phyloP scores from a whole-genome alignment of 2,329 filamentous ascomycete genomes.

The Pyrenophora seminiperda region DNA sequence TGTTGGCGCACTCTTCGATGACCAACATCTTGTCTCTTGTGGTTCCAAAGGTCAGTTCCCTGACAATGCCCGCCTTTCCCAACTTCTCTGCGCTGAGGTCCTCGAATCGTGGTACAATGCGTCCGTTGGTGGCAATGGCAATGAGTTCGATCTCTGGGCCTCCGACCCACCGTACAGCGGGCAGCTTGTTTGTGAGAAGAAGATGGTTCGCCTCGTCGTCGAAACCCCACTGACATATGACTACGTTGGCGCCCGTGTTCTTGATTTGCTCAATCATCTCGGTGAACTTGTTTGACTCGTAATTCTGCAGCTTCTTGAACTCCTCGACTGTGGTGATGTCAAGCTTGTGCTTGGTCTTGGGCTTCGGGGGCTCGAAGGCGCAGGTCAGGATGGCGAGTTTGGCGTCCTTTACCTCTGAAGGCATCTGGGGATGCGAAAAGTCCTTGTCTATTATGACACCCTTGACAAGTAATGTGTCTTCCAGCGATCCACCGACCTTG shows the following conservation, averaged over 20 bases:
- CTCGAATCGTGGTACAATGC: conserved; percentile 96
- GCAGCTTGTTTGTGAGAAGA: conserved; percentile 91
- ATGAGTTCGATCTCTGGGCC: conserved; percentile 98
- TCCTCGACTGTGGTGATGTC: conserved; percentile 97
- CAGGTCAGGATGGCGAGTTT: conserved; percentile 98
- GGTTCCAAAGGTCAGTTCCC: conserved; percentile 95
- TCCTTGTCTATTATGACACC: conserved; percentile 99
- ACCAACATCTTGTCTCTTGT: conserved; percentile 99
- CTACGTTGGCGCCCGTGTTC: conserved; percentile 93
- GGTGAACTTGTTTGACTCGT: conserved; percentile 93
- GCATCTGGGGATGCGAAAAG: conserved; percentile 99
- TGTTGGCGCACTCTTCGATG: conserved; percentile 99
- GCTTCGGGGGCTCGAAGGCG: conserved; percentile 97
- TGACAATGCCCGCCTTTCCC: conserved; percentile 83
- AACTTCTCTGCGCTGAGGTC: conserved; percentile 91
- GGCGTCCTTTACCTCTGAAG: conserved; percentile 89
- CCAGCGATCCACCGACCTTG: conserved; percentile 91
- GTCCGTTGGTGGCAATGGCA: conserved; percentile 96
- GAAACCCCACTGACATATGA: conserved; percentile 99
- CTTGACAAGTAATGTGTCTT: conserved; percentile 93
- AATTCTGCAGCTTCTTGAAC: conserved; percentile 96
- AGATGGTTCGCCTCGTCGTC: conserved; percentile 99
- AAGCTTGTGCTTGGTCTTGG: conserved; percentile 99
- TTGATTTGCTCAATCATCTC: conserved; percentile 99
- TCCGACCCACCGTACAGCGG: conserved; percentile 96